Percentiles rank a stretch among this genome's conserved stretches.
Conservation (phyloP, 2,329 filamentous ascomycete species). For the Basipetospora chlamydospora region DNA sequence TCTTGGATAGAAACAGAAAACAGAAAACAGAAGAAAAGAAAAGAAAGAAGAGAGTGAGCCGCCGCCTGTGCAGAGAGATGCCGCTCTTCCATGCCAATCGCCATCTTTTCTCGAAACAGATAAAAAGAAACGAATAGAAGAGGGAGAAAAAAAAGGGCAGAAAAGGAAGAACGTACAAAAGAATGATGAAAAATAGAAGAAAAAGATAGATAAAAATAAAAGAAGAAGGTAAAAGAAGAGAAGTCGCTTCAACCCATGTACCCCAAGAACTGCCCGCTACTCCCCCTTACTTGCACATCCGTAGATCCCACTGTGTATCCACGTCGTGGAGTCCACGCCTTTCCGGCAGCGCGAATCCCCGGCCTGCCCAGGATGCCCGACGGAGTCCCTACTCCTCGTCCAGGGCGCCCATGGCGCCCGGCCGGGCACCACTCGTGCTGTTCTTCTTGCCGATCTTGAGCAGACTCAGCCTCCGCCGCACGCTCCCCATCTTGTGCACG, state of each 20-base stretch:
- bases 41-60: neutral
- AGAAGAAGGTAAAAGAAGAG: slow-evolving; percentile 6
- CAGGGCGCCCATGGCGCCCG: slow-evolving; percentile 35
- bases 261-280: too few species aligned
- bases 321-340: neutral
- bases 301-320: too few species aligned
- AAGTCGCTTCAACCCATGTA: too few species aligned
- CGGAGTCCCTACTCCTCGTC: slow-evolving; percentile 36
- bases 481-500: slow-evolving; percentile 40
- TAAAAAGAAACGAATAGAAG: slow-evolving; percentile 1
- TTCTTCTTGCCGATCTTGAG: slow-evolving; percentile 60
- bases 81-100: too few species aligned
- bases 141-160: slow-evolving; percentile 2
- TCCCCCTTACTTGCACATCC: too few species aligned
- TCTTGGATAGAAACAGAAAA: neutral
- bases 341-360: slow-evolving; percentile 2
- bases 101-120: neutral
- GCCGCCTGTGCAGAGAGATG: too few species aligned
- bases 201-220: slow-evolving; percentile 6
- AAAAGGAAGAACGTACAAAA: slow-evolving; percentile 4
- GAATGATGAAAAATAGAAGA: neutral
- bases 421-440: slow-evolving; percentile 29
- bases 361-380: slow-evolving; percentile 8
- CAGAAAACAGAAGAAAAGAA: neutral
- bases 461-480: slow-evolving; percentile 67